Base-by-base conservation (phyloP, 2,329 filamentous ascomycete species). In the Grosmannia penicillata region DNA sequence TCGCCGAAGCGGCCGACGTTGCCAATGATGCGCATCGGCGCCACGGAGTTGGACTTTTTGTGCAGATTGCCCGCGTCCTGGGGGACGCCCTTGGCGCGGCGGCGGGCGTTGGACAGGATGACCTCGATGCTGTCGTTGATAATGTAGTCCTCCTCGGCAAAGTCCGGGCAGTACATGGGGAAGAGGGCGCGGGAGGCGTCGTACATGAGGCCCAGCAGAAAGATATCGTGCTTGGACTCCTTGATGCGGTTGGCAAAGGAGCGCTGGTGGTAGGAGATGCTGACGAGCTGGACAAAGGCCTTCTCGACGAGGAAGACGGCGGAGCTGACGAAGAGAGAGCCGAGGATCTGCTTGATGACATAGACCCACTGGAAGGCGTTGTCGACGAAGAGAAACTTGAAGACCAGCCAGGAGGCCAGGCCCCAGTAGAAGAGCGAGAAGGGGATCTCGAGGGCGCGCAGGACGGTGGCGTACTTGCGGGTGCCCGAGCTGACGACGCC, bases 111-210 rank as follows among this genome's bases (percentile, higher is more conserved):
- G 43, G 68, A 63, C 15, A 84, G 63, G 46, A 75, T 68, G 33
- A 84, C 63, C 51, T 86, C 74, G 51, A 86, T 74, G 43, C 78
- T 82, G 58, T 94, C 86, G 52, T 82, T 83, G 54, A 98, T 95
- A 51, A 85, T 68, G 53, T 87, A 82, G 57, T 98, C 91, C 55
- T 96, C 91, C 19, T 95, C 83, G 15, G 72, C 68, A 50, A 98
- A 96, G 51, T 96, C 89, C 19, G 66, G 69, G 59, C 86, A 94
- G 61, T 94, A 94, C 60, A 86, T 81, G 21, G 91, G 91, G 53
- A 96, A 98, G 36, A 96, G 66, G 6, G 76, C 70, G 38, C 86
- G 73, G 4, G 89, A 95, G 17, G 87, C 86, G 47, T 96, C 87
- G 56, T 93, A 95, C 39, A 98, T 75, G 23, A 91, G 63, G 15